Base-by-base conservation (phyloP, 768 basidiomycete genomes). In the Gyrodon lividus region DNA sequence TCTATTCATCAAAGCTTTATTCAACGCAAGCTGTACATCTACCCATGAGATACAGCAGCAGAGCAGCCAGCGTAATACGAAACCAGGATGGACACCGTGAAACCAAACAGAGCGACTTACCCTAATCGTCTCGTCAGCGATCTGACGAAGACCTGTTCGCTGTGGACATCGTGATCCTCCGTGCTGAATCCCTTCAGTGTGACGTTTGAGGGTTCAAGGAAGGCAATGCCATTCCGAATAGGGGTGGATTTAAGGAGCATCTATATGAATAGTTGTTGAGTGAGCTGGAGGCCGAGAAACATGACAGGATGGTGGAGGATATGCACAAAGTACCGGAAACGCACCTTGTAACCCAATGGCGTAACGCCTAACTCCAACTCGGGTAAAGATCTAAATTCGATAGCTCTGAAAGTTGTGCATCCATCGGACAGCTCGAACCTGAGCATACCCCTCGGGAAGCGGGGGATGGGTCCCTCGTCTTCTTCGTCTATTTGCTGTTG, bases 401-500 rank as follows among this genome's bases (percentile, higher is more conserved):
- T 83, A 2, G 89, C 95, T 31, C 78, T 77, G 28, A 95, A 66
- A 3, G 70, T 76, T 2, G 74, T 78, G 13, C 72, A 65, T n/a
- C 95, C 95, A 65, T 98, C 95, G 46, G 81, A 85, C 45, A 97
- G 67, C 57, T 84, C 76, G 24, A 97, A 75, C 39, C 72, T 77
- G 50, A 97, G 74, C 84, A 91, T 92, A 26, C 83, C 80, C 46
- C 92, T 72, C 4, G 92, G 84, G 67, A 92, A 98, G 50, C 78
- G 84, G 3, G 92, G 92, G 46, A 92, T 77, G 0, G 86, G 86
- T 0, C 86, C 89, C 65, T 85, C 86, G 35, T 82, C 84, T 38
- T 80, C 72, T 30, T 76, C 72, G 54, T n/a, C n/a, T n/a, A 81
- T 81, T 28, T 79, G 81, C 19, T 74, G 70, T 13, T 72, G 70